Evolutionary conservation across 345 rosid genomes (phyloP).

Genomic region (Citrus australasica): DNA sequence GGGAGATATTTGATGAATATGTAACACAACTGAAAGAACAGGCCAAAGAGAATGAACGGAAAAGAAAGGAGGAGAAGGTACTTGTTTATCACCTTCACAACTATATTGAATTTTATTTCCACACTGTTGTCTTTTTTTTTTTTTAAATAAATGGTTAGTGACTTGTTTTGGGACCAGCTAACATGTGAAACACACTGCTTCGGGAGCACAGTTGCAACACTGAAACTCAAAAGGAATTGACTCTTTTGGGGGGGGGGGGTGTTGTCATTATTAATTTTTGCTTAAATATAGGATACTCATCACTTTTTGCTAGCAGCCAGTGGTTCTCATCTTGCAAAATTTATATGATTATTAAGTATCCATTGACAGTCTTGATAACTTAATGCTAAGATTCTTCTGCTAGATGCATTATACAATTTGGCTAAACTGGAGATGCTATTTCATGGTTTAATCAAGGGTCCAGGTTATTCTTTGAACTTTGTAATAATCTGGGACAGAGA

Average conservation of each 20-base stretch:
- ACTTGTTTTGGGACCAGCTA: background rate
- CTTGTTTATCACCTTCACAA: background rate
- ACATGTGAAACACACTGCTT: background rate
- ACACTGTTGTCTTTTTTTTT: background rate
- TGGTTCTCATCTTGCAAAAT: background rate
- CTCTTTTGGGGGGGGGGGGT: background rate
- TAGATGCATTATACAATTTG: background rate
- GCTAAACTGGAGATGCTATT: background rate
- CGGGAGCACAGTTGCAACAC: background rate
- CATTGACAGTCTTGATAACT: background rate
- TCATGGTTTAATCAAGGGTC: background rate
- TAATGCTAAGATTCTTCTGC: background rate
- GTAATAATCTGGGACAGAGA: background rate
- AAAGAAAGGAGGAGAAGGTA: constrained; percentile 97
- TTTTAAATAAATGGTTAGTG: background rate
- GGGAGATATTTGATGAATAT: constrained; percentile 81
- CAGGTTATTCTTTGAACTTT: background rate
- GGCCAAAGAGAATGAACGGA: constrained; percentile 91
- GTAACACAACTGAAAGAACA: constrained; percentile 65
- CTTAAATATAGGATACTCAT: background rate
- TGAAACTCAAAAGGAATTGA: background rate
- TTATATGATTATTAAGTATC: background rate
- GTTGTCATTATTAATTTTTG: background rate
- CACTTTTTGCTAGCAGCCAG: background rate
- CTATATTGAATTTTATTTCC: background rate